Evolutionary conservation across 768 basidiomycete species (phyloP), one percentile per base, ranked within the genome.

Genomic region (Leccinum longicurvipes): DNA sequence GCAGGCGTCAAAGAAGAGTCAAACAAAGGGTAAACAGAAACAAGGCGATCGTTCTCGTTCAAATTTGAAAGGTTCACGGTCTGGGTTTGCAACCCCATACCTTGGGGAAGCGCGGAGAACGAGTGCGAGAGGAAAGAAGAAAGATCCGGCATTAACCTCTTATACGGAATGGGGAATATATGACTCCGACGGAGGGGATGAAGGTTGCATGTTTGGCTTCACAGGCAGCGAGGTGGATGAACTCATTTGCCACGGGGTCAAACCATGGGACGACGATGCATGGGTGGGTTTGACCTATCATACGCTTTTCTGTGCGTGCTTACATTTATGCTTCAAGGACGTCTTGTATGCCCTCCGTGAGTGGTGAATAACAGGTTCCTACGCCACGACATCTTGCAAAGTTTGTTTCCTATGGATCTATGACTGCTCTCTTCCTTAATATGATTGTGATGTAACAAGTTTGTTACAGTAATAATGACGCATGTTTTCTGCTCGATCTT

Each of bases 221-320:
- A 44, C 42, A 6, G 42, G 12, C 21, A 44, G 42, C 21, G 42
- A 44, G 14, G 42, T 23, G 21, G 42, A 44, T 12, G 42, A 44
- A 15, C 42, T 36, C 36, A 17, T 23, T 23, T 44, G 42, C 23
- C 42, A 44, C 12, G 42, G 42, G 42, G 42, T 79, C 3, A 79
- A 76, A 57, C 76, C 78, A 6, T 78, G 77, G 76, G 77, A 80
- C 10, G 74, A 76, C 7, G 72, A 77, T 60, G 75, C 77, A 47
- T 56, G 63, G 57, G 77, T 77, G 57, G 19, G 74, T 65, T 39
- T 17, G 4, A 19, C 23, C 21, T 6, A 17, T 27, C 14, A 23
- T 10, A n/a, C 8, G 7, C n/a, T 25, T 34, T 17, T 24, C 6
- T n/a, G 7, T 21, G 6, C 4, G 42, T 23, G 17, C 4, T 46